phyloP scores from a whole-genome alignment of 768 basidiomycete genomes.

The Porphyrellus cyaneotinctus region DNA sequence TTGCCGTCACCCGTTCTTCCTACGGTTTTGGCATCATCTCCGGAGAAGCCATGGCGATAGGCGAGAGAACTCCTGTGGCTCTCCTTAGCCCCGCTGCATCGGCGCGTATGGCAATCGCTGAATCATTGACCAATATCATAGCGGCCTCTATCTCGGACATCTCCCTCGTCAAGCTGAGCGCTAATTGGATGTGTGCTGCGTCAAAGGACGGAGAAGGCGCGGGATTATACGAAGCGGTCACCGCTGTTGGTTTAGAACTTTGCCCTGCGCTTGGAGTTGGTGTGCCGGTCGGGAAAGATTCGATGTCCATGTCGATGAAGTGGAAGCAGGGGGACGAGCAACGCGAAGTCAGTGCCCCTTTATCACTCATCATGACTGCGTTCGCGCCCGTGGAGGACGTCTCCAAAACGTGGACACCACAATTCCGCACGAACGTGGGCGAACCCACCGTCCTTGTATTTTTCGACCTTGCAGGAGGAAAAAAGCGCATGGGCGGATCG shows the following conservation, averaged over 20 bases:
- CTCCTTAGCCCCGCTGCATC: slow-evolving; percentile 85
- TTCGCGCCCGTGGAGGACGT: slow-evolving; percentile 86
- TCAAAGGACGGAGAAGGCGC: slow-evolving; percentile 86
- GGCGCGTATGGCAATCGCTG: slow-evolving; percentile 93
- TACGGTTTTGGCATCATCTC: slow-evolving; percentile 83
- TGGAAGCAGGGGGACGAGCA: slow-evolving; percentile 64
- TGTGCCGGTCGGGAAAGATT: slow-evolving; percentile 99
- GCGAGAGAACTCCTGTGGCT: slow-evolving; percentile 92
- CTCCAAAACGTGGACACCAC: slow-evolving; percentile 87
- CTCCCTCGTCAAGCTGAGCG: slow-evolving; percentile 84
- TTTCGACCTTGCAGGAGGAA: slow-evolving; percentile 82
- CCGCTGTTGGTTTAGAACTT: slow-evolving; percentile 87
- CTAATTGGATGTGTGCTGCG: slow-evolving; percentile 99
- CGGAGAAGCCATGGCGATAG: slow-evolving; percentile 99
- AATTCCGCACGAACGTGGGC: slow-evolving; percentile 60
- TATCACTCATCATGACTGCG: slow-evolving; percentile 92
- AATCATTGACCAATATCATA: slow-evolving; percentile 86
- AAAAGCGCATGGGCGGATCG: slow-evolving; percentile 84
- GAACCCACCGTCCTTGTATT: slow-evolving; percentile 76
- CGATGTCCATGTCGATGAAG: slow-evolving; percentile 99
- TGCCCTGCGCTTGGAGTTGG: slow-evolving; percentile 91
- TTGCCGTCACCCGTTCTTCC: slow-evolving; percentile 91
- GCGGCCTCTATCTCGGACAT: slow-evolving; percentile 74
- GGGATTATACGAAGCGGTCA: slow-evolving; percentile 83
- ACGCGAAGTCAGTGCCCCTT: slow-evolving; percentile 83